Percentiles rank a stretch among this genome's conserved stretches.
Conservation (phyloP, 768 basidiomycete species). For the Tephrocybe rancida region DNA sequence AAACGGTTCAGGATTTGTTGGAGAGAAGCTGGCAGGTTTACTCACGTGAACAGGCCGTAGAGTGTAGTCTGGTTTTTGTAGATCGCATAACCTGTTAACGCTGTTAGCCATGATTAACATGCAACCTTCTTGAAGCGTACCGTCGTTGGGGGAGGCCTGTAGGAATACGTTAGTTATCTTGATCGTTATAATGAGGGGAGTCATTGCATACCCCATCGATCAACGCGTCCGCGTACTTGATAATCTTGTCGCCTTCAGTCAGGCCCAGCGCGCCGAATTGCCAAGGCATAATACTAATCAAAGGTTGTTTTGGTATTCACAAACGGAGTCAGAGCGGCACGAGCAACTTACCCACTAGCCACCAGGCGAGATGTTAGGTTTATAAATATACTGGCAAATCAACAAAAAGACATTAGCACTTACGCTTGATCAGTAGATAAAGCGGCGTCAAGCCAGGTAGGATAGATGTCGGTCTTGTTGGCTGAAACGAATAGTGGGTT, state of each 20-base stretch:
- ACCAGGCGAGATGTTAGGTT: not conserved
- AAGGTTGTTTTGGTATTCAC: not conserved
- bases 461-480: slow-evolving; percentile 53
- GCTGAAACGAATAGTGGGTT: slow-evolving; percentile 26
- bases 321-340: not conserved
- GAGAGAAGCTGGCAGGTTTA: slow-evolving; percentile 12
- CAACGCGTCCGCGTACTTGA: slow-evolving; percentile 58
- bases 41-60: slow-evolving; percentile 53
- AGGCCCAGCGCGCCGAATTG: slow-evolving; percentile 54
- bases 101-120: slow-evolving; percentile 1
- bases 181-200: not conserved
- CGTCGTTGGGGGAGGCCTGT: slow-evolving; percentile 58
- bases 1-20: not conserved
- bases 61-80: slow-evolving; percentile 55
- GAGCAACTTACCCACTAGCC: slow-evolving; percentile 28
- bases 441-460: slow-evolving; percentile 50
- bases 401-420: slow-evolving; percentile 18
- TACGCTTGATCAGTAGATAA: slow-evolving; percentile 52
- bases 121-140: slow-evolving; percentile 22
- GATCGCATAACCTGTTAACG: slow-evolving; percentile 42
- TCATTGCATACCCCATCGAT: slow-evolving; percentile 40
- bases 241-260: slow-evolving; percentile 54
- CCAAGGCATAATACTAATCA: slow-evolving; percentile 56
- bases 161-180: not conserved
- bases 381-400: not conserved